phyloP scores from a whole-genome alignment of 2,329 filamentous ascomycete species.

The Tolypocladium sp. region DNA sequence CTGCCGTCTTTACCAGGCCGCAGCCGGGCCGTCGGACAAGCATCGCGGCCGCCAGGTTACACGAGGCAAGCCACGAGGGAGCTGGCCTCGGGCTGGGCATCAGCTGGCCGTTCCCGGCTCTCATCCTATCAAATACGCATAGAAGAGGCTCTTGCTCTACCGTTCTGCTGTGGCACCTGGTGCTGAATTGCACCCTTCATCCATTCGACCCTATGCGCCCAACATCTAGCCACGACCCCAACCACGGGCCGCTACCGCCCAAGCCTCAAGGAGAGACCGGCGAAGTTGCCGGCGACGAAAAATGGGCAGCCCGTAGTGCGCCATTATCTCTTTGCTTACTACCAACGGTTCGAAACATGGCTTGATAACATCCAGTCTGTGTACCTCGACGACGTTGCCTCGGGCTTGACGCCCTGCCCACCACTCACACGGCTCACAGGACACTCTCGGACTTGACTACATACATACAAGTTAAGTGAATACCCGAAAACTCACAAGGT shows the following conservation, averaged over 20 bases:
- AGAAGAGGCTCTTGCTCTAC: not conserved
- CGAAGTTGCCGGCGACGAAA: not conserved
- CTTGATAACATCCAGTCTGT: not conserved
- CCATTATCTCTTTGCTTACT: not conserved
- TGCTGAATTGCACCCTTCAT: not conserved
- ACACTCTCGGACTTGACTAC: not conserved
- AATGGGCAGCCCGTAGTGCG: not conserved
- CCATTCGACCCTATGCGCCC: not conserved
- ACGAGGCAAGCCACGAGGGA: not conserved
- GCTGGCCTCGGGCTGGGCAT: not conserved
- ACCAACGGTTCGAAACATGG: not conserved
- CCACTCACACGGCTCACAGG: not conserved
- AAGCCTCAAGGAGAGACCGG: not conserved
- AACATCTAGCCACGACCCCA: too few species aligned
- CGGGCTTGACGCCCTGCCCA: too few species aligned
- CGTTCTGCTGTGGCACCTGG: not conserved
- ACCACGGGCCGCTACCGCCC: not conserved
- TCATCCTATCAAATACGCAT: not conserved
- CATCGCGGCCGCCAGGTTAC: not conserved
- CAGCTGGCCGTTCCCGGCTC: not conserved
- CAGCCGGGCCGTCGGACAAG: not conserved
- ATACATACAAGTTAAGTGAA: too few species aligned
- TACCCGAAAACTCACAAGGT: not conserved
- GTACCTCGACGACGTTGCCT: not conserved
- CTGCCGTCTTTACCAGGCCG: not conserved